These are phyloP conservation scores for Metschnikowia anglica DNA, from an alignment of 805 yeast genomes.

Conservation along the genomic window DNA sequence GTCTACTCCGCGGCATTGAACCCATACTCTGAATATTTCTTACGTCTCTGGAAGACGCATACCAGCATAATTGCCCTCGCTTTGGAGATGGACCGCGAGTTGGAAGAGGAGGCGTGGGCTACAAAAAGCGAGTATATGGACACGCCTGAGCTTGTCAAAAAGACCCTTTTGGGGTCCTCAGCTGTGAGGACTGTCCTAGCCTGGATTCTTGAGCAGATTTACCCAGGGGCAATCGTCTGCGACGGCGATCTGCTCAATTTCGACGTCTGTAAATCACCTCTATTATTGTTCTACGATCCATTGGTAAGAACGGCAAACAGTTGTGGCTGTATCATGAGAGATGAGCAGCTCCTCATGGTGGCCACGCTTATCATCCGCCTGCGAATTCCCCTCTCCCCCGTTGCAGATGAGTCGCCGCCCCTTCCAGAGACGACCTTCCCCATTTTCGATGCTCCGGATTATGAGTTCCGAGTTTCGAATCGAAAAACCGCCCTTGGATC, in stretches of 20 bases:
- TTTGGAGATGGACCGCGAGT: constrained; percentile 47
- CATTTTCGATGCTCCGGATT: constrained; percentile 15
- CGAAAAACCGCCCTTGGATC: constrained; percentile 14
- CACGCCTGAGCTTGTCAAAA: constrained; percentile 35
- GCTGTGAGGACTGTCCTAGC: constrained; percentile 64
- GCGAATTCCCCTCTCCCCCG: constrained; percentile 23
- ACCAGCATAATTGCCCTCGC: constrained; percentile 60
- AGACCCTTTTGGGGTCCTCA: constrained; percentile 56
- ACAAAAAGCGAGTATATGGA: constrained; percentile 23
- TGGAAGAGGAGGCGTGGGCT: constrained; percentile 32
- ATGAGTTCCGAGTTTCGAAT: constrained; percentile 8
- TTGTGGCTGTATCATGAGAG: constrained; percentile 58
- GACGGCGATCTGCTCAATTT: constrained; percentile 30
- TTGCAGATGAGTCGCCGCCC: constrained; percentile 5
- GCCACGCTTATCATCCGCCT: constrained; percentile 41
- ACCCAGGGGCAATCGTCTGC: constrained; percentile 2
- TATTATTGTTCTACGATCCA: constrained; percentile 63
- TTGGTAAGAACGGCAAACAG: constrained; percentile 57
- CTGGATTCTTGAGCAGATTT: constrained; percentile 48
- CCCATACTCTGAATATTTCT: constrained; percentile 59
- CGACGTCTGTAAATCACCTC: constrained; percentile 59
- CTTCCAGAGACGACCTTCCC: constrained; percentile 10
- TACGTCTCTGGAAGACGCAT: constrained; percentile 65
- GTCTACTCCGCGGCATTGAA: constrained; percentile 47
- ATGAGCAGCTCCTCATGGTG: constrained; percentile 57